Evolutionary conservation across 176 grass and related monocot species (phyloP), one percentile per base, ranked within the genome.

Genomic region (Raddia guianensis): DNA sequence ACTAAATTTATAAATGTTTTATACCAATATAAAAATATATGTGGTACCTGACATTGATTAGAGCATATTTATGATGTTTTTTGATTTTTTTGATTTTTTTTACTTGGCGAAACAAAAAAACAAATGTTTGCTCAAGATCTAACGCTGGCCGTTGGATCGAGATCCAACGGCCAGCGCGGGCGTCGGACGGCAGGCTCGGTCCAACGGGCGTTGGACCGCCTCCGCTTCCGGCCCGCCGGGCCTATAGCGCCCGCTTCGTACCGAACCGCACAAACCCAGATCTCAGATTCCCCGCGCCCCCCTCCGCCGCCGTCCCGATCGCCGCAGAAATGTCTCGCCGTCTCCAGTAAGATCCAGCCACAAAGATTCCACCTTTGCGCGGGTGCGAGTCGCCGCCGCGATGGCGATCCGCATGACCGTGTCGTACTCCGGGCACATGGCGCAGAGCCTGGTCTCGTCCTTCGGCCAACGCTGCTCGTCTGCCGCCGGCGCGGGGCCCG

Each of bases 331-430:
- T 82, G 44, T 42, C 18, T 48, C 37, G 18, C 63, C 20, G 16
- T 45, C 21, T 33, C 49, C 68, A 66, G 43, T 84, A 77, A 78
- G 75, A 70, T 86, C 77, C 73, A 76, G 32, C 49, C 56, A 32
- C 42, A 56, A 49, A 63, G n/a, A 66, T 37, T 54, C 52, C 59
- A 5, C 53, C 61, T 5, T 43, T 51, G 27, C 27, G 3, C 54
- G 72, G 53, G 65, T 81, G 46, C 74, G 63, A 42, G 4, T n/a
- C 72, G 60, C 65, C 79, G 70, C 63, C 49, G 66, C 74, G 47
- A 99, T 99, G 96, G 96, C 96, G 86, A 99, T 99, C 69, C 92
- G 96, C 64, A 87, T 93, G 47, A 99, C 92, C 43, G 34, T 95
- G 49, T 93, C 90, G 67, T 93, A 93, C 82, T 99, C 92, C 58